Base-by-base conservation (phyloP, 306 rosid species). In the Cyclanthera cordifolia region DNA sequence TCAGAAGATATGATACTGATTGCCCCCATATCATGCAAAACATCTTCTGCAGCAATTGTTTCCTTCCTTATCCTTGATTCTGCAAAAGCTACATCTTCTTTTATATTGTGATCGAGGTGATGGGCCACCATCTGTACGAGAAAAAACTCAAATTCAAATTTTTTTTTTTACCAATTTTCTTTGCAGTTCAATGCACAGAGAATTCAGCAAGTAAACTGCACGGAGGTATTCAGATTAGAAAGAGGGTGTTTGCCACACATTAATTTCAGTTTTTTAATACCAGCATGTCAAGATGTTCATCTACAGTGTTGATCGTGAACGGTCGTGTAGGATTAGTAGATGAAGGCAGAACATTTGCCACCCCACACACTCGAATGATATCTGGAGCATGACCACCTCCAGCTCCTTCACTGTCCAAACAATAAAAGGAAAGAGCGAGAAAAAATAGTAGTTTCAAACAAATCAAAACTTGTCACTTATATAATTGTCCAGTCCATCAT, bases 341-440 rank as follows among this genome's bases (percentile, higher is more conserved):
- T 4, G 99, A 90, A 41, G 96, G 96, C 17, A 90, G 76, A 64
- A 87, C 95, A 79, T 86, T 86, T 80, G 79, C 84, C 73, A 75
- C 87, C 52, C 96, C 94, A 75, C 99, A 93, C 17, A 93, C 95
- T 85, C 80, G 82, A 74, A 93, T 93, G 75, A 93, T 90, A 77
- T 90, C 95, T 15, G 99, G 96, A 79, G 99, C 96, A 78, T 93
- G 99, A 72, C 99, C 96, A 55, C 95, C 96, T 73, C 99, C 96
- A 21, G 99, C 96, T 45, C 96, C 99, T 81, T 90, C 99, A 79
- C 99, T 93, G 90, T 52, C 60, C 67, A 76, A 63, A 66, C 13
- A 67, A 72, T 70, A 70, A 25, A 72, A 21, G 73, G 28, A 60
- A 53, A 79, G 55, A 67, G 50, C 6, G 10, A 4, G 27, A 63